These are phyloP conservation scores for Zymoseptoria pseudotritici DNA, from an alignment of 2,329 filamentous ascomycete genomes.

Conservation along the genomic window DNA sequence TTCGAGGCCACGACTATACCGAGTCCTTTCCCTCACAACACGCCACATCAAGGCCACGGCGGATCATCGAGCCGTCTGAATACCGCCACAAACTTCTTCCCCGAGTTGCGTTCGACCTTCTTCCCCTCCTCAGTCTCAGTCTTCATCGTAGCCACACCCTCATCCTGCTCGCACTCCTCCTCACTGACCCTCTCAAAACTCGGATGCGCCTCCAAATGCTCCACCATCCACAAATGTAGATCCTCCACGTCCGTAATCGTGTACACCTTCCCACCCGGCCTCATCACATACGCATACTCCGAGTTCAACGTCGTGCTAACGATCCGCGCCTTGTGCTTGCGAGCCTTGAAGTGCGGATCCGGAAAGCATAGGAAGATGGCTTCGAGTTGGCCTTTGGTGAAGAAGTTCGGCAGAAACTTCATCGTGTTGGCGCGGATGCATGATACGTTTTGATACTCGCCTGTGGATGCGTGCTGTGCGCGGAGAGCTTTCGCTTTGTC, in stretches of 20 bases:
- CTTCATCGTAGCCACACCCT: slow-evolving; percentile 66
- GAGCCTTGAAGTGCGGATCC: slow-evolving; percentile 93
- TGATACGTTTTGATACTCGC: slow-evolving; percentile 73
- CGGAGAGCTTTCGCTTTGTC: slow-evolving; percentile 79
- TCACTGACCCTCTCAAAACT: slow-evolving; percentile 65
- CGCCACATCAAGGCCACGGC: slow-evolving; percentile 51
- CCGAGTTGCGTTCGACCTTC: slow-evolving; percentile 87
- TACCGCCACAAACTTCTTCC: slow-evolving; percentile 82
- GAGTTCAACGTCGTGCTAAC: slow-evolving; percentile 81
- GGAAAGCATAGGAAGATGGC: slow-evolving; percentile 98
- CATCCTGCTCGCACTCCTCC: slow-evolving; percentile 60
- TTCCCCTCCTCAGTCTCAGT: slow-evolving; percentile 93
- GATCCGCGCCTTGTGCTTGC: slow-evolving; percentile 95
- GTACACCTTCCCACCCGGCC: slow-evolving; percentile 79
- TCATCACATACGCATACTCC: slow-evolving; percentile 84
- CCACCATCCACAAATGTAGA: slow-evolving; percentile 86
- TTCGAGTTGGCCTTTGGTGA: slow-evolving; percentile 67
- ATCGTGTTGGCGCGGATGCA: slow-evolving; percentile 91
- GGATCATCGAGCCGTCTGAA: slow-evolving; percentile 77
- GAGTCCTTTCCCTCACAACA: not conserved
- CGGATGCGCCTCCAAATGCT: slow-evolving; percentile 69
- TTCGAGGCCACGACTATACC: too few species aligned
- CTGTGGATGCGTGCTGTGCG: slow-evolving; percentile 39
- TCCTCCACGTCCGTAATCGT: slow-evolving; percentile 98
- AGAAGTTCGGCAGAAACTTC: slow-evolving; percentile 99